A percentile compares a stretch with the other conserved stretches of the same genome.
Conservation (phyloP, 805 yeast genomes). For the Candida piceae region DNA sequence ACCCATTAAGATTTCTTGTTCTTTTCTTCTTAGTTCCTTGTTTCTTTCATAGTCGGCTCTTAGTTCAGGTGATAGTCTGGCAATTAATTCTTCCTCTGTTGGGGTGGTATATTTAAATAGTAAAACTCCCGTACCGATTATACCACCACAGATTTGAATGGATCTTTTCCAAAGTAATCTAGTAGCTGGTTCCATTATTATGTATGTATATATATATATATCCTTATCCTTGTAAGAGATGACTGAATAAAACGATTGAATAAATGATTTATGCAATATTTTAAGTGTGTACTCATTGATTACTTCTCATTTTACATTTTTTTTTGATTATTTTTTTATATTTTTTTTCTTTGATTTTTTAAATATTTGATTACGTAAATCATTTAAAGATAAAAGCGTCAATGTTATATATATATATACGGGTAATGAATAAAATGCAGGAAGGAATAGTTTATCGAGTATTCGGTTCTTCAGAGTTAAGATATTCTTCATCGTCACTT, state of each 20-base stretch:
- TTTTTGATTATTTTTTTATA: no score
- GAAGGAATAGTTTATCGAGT: background rate
- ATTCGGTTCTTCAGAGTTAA: slow-evolving; percentile 3
- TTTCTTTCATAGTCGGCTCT: slow-evolving; percentile 69
- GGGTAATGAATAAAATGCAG: no score
- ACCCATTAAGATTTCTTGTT: slow-evolving; percentile 65
- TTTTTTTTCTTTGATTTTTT: no score
- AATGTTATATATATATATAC: background rate
- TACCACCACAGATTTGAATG: slow-evolving; percentile 49
- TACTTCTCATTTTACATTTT: no score
- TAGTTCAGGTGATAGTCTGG: slow-evolving; percentile 75
- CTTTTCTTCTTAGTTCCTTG: slow-evolving; percentile 54
- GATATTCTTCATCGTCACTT: slow-evolving; percentile 40
- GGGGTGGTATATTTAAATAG: slow-evolving; percentile 75
- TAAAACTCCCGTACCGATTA: slow-evolving; percentile 68
- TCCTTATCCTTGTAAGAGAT: no score
- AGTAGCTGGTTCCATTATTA: slow-evolving; percentile 5
- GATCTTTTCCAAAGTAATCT: slow-evolving; percentile 26
- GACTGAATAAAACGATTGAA: no score
- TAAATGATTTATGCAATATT: no score
- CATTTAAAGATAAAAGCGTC: no score
- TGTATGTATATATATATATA: no score
- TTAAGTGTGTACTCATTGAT: no score
- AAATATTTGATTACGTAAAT: no score
- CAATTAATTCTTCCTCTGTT: slow-evolving; percentile 73